phyloP scores from a whole-genome alignment of 495 filamentous ascomycete genomes.

The Hyaloscypha bicolor region DNA sequence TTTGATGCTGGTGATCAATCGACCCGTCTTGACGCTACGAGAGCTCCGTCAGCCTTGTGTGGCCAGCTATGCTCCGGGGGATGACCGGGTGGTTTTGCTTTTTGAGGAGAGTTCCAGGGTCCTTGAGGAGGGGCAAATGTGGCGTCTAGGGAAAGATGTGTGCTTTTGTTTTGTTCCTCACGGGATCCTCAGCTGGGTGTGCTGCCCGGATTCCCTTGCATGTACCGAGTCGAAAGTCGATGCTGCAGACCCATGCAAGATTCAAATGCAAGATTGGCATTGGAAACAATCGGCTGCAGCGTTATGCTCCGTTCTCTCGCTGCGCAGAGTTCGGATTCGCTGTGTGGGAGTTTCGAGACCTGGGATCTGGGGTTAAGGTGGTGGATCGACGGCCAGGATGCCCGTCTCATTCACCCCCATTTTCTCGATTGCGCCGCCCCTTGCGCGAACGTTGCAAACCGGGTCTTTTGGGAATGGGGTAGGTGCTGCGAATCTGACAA shows the following conservation, averaged over 20 bases:
- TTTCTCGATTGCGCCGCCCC: background rate
- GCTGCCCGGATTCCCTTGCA: background rate
- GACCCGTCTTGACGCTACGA: background rate
- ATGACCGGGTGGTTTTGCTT: background rate
- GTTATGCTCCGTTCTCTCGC: background rate
- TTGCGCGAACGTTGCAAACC: background rate
- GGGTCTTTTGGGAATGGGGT: background rate
- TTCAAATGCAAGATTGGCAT: background rate
- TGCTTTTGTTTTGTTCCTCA: background rate
- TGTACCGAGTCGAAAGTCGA: background rate
- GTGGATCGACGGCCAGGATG: slow-evolving; percentile 1
- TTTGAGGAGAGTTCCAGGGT: background rate
- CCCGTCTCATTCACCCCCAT: background rate
- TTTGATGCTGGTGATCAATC: background rate
- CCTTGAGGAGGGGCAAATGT: background rate
- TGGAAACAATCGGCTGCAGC: background rate
- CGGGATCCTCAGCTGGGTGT: background rate
- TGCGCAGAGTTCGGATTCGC: slow-evolving; percentile 1
- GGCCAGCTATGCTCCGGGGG: background rate
- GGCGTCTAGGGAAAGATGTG: background rate
- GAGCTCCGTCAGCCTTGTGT: background rate
- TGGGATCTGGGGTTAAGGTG: slow-evolving; percentile 7
- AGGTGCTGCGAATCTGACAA: background rate
- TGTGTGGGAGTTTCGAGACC: slow-evolving; percentile 9
- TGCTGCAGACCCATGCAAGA: slow-evolving; percentile 7